Evolutionary conservation across 2,329 filamentous ascomycete genomes (phyloP).

Genomic region (Botrytis elliptica): DNA sequence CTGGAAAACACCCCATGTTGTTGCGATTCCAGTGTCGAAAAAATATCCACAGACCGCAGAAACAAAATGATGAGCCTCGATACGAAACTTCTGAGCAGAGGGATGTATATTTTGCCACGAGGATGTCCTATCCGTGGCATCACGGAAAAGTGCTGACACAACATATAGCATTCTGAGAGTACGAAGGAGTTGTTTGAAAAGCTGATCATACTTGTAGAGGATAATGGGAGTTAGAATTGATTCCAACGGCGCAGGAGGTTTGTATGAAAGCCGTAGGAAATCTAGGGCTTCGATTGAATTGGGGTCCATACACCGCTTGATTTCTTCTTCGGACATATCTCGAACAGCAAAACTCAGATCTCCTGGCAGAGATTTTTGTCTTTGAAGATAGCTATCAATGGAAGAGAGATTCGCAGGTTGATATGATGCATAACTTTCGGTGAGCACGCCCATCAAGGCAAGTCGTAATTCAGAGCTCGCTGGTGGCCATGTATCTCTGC

Average conservation of each 20-base stretch:
- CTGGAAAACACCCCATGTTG: constrained; percentile 72
- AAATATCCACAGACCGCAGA: constrained; percentile 72
- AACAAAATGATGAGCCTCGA: constrained; percentile 80
- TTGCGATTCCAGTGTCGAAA: constrained; percentile 72
- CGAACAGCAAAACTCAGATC: constrained; percentile 81
- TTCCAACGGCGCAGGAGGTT: constrained; percentile 67
- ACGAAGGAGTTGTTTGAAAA: constrained; percentile 79
- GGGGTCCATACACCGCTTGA: constrained; percentile 79
- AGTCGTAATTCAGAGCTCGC: constrained; percentile 90
- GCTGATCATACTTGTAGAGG: constrained; percentile 76
- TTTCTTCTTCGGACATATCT: constrained; percentile 73
- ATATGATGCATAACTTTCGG: constrained; percentile 62
- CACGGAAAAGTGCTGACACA: constrained; percentile 62
- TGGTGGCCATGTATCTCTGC: constrained; percentile 83
- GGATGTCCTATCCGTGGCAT: constrained; percentile 47
- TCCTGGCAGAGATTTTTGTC: constrained; percentile 54
- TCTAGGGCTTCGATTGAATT: constrained; percentile 86
- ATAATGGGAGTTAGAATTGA: constrained; percentile 69
- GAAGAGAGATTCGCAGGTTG: constrained; percentile 32
- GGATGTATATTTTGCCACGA: constrained; percentile 30
- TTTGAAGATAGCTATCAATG: constrained; percentile 37
- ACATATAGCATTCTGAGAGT: constrained; percentile 78
- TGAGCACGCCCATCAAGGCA: constrained; percentile 80
- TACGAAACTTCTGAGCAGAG: constrained; percentile 55
- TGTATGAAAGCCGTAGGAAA: constrained; percentile 85